Evolutionary conservation across 1,284 basidiomycete genomes (phyloP).

Genomic region (Tilletia caries): DNA sequence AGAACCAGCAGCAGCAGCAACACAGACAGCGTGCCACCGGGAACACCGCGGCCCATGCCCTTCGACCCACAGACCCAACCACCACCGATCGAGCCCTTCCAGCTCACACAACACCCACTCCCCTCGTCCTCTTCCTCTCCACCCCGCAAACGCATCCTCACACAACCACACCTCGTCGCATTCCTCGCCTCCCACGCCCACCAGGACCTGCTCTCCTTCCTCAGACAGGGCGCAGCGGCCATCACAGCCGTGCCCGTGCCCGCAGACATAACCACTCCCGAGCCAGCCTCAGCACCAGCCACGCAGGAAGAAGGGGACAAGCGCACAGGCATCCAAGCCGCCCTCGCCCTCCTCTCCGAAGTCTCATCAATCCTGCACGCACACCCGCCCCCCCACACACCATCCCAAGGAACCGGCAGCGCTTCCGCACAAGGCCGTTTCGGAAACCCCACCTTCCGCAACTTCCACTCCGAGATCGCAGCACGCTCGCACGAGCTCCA

Average conservation of each 20-base stretch:
- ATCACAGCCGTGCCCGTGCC: slow-evolving; percentile 72
- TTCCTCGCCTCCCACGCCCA: slow-evolving; percentile 77
- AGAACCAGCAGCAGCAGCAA: not conserved
- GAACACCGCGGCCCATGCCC: not conserved
- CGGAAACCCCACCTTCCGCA: slow-evolving; percentile 92
- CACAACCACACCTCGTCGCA: slow-evolving; percentile 72
- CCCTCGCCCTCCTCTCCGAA: slow-evolving; percentile 30
- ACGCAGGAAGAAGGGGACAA: slow-evolving; percentile 17
- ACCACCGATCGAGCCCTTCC: not conserved
- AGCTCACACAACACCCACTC: not conserved
- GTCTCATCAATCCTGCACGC: slow-evolving; percentile 57
- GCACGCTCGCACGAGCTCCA: slow-evolving; percentile 60
- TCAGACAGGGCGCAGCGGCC: slow-evolving; percentile 72
- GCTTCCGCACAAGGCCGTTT: slow-evolving; percentile 71
- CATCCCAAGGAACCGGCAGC: slow-evolving; percentile 78
- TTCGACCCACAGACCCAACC: not conserved
- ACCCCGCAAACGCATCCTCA: slow-evolving; percentile 72
- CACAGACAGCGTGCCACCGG: not conserved
- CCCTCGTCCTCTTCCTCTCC: not conserved
- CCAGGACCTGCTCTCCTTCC: slow-evolving; percentile 67
- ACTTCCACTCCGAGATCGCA: slow-evolving; percentile 77
- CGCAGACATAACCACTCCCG: slow-evolving; percentile 54
- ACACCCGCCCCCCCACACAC: not conserved
- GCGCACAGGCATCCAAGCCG: slow-evolving; percentile 61
- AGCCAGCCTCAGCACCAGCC: not conserved